Conservation (phyloP, 2,329 filamentous ascomycete species). For the Macrophomina tecta region DNA sequence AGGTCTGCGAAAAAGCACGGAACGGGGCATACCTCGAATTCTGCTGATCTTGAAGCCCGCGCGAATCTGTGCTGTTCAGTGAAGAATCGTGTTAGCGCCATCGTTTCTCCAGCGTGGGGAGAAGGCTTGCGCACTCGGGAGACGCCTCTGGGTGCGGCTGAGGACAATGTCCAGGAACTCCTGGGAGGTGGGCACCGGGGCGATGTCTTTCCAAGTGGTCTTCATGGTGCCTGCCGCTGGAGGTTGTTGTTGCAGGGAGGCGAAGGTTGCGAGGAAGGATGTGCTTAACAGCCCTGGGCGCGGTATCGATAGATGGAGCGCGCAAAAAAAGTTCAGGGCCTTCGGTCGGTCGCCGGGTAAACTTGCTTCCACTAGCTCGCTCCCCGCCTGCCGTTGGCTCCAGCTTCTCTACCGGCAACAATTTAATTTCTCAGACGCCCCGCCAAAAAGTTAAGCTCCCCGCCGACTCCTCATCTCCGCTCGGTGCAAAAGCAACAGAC, state of each 20-base stretch:
- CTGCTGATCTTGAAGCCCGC: conserved; percentile 94
- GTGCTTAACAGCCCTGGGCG: neutral
- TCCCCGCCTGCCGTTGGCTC: neutral
- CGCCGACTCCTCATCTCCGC: neutral
- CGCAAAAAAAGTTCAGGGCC: conserved; percentile 28
- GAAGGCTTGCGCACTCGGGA: conserved; percentile 45
- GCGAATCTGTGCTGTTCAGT: conserved; percentile 83
- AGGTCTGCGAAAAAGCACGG: conserved; percentile 44
- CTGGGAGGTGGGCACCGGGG: conserved; percentile 86
- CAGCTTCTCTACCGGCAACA: neutral
- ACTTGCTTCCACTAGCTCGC: conserved; percentile 19
- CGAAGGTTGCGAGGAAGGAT: conserved; percentile 1
- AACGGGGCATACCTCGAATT: conserved; percentile 63
- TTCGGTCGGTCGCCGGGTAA: conserved; percentile 23
- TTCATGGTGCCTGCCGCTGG: conserved; percentile 32
- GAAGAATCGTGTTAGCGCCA: neutral
- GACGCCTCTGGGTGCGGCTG: conserved; percentile 80
- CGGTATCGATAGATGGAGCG: conserved; percentile 29
- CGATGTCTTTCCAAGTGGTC: conserved; percentile 65
- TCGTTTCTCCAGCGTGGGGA: neutral
- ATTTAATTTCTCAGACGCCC: conserved; percentile 8
- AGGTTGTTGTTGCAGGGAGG: neutral
- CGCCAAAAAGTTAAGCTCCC: conserved; percentile 25
- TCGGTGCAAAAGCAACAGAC: neutral
- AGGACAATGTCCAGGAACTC: conserved; percentile 98